Percentiles rank a stretch among this genome's conserved stretches.
These are phyloP conservation scores for Xylariales sp. DNA, from an alignment of 2,329 filamentous ascomycete genomes.

Conservation along the genomic window DNA sequence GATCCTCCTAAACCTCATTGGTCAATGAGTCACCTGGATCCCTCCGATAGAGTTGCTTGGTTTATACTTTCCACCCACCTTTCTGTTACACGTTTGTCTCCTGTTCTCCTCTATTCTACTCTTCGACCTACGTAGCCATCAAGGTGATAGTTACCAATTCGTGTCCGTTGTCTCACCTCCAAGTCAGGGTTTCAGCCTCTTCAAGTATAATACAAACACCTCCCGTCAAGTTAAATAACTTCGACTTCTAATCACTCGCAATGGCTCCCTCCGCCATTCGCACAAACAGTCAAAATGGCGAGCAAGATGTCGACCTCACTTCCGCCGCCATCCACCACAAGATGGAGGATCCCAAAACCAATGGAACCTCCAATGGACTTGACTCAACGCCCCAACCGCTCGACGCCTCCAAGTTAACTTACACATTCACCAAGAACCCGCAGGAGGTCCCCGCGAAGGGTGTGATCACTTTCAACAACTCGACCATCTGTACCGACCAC, in stretches of 20 bases:
- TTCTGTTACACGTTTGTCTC: neutral
- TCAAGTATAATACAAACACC: neutral
- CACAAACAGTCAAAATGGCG: constrained; percentile 32
- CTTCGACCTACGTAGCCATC: neutral
- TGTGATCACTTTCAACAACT: constrained; percentile 29
- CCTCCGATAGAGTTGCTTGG: constrained; percentile 2
- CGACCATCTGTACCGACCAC: constrained; percentile 71
- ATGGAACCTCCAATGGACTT: constrained; percentile 24
- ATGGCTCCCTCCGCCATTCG: constrained; percentile 46
- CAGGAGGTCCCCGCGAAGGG: constrained; percentile 24
- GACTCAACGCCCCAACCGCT: constrained; percentile 51
- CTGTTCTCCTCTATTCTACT: neutral
- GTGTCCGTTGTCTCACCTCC: too few species aligned
- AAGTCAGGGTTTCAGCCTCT: too few species aligned
- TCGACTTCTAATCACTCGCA: too few species aligned
- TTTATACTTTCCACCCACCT: constrained; percentile 7
- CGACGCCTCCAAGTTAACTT: constrained; percentile 57
- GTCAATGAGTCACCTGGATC: constrained; percentile 8
- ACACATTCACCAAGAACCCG: constrained; percentile 33
- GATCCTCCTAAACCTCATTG: neutral
- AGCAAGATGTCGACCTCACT: constrained; percentile 47
- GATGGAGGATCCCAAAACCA: constrained; percentile 30
- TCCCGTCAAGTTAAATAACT: neutral
- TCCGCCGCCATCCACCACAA: constrained; percentile 48
- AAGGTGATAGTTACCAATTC: neutral